Evolutionary conservation across 1,139 yeast genomes (phyloP), one percentile per base, ranked within the genome.

Genomic region (Blastobotrys arbuscula): DNA sequence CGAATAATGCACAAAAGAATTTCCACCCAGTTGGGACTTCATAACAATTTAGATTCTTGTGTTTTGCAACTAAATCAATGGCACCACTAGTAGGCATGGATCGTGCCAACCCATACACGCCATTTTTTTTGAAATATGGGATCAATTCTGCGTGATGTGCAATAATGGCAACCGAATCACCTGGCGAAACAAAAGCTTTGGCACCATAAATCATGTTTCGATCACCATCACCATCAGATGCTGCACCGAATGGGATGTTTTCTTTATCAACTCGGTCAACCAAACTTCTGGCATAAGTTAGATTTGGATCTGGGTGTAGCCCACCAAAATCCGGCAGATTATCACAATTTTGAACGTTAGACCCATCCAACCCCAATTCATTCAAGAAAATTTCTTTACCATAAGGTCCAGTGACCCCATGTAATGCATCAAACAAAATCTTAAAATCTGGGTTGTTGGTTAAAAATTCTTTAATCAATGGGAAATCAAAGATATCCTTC

Each of bases 11-110:
- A 69, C 97, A 89, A 77, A 92, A 92, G 66, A 92, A 92, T 70
- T 92, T 92, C 98, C 98, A 92, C 38, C 98, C 98, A 19, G 98
- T 92, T 52, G 98, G 98, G 4, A 94, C 98, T 70, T 92, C 98
- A 69, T 92, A 92, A 55, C 83, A 74, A 47, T 83, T 71, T 55
- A 92, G 73, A 16, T 83, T 83, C 66, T 88, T 82, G 52, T 75
- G 75, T 66, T 81, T 79, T 35, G 96, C 98, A 30, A 92, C 98
- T 52, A 84, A 75, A 64, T 92, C 98, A 59, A 92, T 77, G 33
- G 98, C 98, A 36, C 89, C 89, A 7, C 95, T 83, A 5, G 98
- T 92, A 49, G 98, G 98, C 96, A 92, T 92, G 15, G 96, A 87
- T 66, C 98, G 80, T n/a, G 98, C 98, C 50, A 92, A 75, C 5